Evolutionary conservation across 2,329 filamentous ascomycete genomes (phyloP).

Genomic region (Pseudogymnoascus sp.): DNA sequence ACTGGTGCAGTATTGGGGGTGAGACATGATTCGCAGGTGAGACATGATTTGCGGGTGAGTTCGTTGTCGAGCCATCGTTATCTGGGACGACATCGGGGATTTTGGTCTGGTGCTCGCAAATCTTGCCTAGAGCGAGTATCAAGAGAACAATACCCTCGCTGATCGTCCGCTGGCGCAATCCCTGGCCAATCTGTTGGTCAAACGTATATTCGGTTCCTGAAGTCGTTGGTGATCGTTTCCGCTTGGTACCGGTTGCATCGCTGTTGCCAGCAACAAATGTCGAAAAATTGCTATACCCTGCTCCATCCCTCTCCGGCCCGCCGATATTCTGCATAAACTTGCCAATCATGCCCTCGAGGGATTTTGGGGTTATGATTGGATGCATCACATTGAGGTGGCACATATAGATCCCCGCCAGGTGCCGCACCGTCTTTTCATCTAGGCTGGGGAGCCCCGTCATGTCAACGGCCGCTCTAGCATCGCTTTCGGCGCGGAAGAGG

Average conservation of each 20-base stretch:
- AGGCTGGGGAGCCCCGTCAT: constrained; percentile 47
- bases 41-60: neutral
- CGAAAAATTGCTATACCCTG: constrained; percentile 11
- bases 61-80: neutral
- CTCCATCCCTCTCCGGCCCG: constrained; percentile 12
- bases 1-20: constrained; percentile 37
- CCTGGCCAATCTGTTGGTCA: constrained; percentile 31
- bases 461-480: constrained; percentile 21
- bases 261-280: neutral
- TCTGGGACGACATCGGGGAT: constrained; percentile 50
- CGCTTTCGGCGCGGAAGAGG: neutral
- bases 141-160: constrained; percentile 75
- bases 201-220: constrained; percentile 18
- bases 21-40: too few species aligned
- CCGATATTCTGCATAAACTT: constrained; percentile 24
- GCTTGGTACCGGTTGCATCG: constrained; percentile 18
- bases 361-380: constrained; percentile 47
- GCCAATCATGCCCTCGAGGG: constrained; percentile 36
- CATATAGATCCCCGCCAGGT: constrained; percentile 49
- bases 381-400: constrained; percentile 57
- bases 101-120: constrained; percentile 51
- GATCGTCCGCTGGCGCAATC: constrained; percentile 56
- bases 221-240: constrained; percentile 20
- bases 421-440: constrained; percentile 39
- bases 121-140: constrained; percentile 77